Conservation (phyloP, 2,329 filamentous ascomycete genomes). For the Aspergillus fischeri region DNA sequence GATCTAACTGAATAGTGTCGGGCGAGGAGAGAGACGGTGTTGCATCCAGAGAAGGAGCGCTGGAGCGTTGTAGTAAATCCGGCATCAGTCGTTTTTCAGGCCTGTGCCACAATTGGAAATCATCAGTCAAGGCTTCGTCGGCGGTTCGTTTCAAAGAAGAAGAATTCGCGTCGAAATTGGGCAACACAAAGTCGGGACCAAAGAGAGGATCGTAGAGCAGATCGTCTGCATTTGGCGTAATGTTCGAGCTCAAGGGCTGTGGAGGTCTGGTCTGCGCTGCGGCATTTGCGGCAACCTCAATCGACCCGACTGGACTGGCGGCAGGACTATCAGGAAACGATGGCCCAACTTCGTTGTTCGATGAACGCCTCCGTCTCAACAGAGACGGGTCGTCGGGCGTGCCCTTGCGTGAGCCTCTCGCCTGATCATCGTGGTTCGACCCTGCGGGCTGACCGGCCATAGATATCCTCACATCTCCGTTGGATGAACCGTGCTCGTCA, state of each 20-base stretch:
- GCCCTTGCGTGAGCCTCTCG: not conserved
- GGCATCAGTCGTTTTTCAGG: constrained; percentile 17
- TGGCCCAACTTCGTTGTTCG: not conserved
- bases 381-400: not conserved
- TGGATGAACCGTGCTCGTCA: constrained; percentile 7
- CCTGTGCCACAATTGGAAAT: constrained; percentile 9
- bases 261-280: not conserved
- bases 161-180: constrained; percentile 14
- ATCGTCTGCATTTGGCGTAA: constrained; percentile 5
- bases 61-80: constrained; percentile 2
- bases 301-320: not conserved
- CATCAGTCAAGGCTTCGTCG: constrained; percentile 19
- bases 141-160: constrained; percentile 20
- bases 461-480: not conserved
- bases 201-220: constrained; percentile 17
- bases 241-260: not conserved
- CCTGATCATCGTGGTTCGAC: not conserved
- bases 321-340: not conserved
- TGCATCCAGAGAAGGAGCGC: constrained; percentile 9
- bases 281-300: not conserved
- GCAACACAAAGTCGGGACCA: constrained; percentile 14
- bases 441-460: not conserved
- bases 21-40: constrained; percentile 20
- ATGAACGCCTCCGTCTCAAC: not conserved
- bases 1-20: constrained; percentile 13